Evolutionary conservation across 1,284 basidiomycete species (phyloP).

Genomic region (Ganoderma meredithae): DNA sequence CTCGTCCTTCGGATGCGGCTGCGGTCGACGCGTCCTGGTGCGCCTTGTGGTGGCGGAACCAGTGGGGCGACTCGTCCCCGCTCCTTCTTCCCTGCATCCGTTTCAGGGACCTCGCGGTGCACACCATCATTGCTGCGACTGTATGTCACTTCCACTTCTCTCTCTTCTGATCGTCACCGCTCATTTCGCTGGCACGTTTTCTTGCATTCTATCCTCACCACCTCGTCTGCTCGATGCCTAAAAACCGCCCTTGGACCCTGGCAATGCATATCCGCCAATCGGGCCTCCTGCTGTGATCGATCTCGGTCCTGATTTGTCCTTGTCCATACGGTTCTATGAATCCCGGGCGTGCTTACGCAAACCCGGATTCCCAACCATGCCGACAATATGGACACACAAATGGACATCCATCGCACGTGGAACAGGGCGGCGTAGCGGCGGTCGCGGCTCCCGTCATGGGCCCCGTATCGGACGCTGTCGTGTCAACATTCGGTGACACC

Average conservation of each 20-base stretch:
- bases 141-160: conserved; percentile 44
- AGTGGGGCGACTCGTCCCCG: conserved; percentile 74
- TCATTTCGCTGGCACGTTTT: conserved; percentile 19
- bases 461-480: conserved; percentile 57
- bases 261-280: not conserved
- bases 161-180: conserved; percentile 4
- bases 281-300: not conserved
- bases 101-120: conserved; percentile 67
- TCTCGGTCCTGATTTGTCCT: not conserved
- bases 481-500: conserved; percentile 59
- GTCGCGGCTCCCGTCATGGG: conserved; percentile 63
- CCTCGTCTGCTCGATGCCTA: not conserved
- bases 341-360: not conserved
- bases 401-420: conserved; percentile 11
- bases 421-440: conserved; percentile 65
- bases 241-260: not conserved
- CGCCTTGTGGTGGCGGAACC: not conserved
- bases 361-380: not conserved
- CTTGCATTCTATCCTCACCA: not conserved
- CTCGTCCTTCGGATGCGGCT: not conserved
- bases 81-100: conserved; percentile 70
- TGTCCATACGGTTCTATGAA: not conserved
- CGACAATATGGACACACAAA: conserved; percentile 4
- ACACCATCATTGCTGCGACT: conserved; percentile 66
- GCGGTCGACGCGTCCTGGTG: conserved; percentile 8